These are phyloP conservation scores for Suhomyces vadensis DNA, from an alignment of 805 yeast species.

Conservation along the genomic window DNA sequence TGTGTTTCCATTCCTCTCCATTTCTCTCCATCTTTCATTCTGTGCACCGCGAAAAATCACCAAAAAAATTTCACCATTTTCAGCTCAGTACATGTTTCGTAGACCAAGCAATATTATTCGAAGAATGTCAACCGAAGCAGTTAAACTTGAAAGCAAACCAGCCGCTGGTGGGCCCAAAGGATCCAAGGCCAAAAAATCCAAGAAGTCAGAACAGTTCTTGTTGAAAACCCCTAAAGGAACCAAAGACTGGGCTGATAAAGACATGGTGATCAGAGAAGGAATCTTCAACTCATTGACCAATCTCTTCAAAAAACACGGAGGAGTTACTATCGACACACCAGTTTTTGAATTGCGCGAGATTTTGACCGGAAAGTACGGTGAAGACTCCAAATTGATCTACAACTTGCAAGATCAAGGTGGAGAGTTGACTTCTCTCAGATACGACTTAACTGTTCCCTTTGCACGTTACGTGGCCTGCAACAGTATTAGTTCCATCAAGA, in stretches of 20 bases:
- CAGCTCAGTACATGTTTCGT: constrained; percentile 3
- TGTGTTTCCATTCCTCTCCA: background rate
- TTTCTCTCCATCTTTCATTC: background rate
- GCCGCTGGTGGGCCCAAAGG: constrained; percentile 10
- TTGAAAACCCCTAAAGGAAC: constrained; percentile 96
- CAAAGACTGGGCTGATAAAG: constrained; percentile 98
- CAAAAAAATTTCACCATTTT: constrained; percentile 4
- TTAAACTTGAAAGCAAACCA: constrained; percentile 3
- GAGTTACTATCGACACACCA: constrained; percentile 97
- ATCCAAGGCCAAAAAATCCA: constrained; percentile 31
- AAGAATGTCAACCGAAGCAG: constrained; percentile 25
- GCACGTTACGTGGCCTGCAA: constrained; percentile 97
- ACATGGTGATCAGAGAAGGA: constrained; percentile 92
- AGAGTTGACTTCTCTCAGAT: constrained; percentile 90
- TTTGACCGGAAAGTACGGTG: constrained; percentile 96
- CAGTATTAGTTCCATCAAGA: constrained; percentile 82
- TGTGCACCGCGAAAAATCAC: background rate
- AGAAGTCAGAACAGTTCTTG: constrained; percentile 60
- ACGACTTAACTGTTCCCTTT: constrained; percentile 97
- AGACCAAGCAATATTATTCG: constrained; percentile 10
- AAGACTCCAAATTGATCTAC: constrained; percentile 94
- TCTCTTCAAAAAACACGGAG: constrained; percentile 94
- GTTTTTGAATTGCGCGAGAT: constrained; percentile 96
- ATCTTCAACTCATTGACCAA: constrained; percentile 71
- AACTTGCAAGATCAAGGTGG: constrained; percentile 99